A percentile compares a stretch with the other conserved stretches of the same genome.
These are phyloP conservation scores for Boletus sp. DNA, from an alignment of 768 basidiomycete species.

Conservation along the genomic window DNA sequence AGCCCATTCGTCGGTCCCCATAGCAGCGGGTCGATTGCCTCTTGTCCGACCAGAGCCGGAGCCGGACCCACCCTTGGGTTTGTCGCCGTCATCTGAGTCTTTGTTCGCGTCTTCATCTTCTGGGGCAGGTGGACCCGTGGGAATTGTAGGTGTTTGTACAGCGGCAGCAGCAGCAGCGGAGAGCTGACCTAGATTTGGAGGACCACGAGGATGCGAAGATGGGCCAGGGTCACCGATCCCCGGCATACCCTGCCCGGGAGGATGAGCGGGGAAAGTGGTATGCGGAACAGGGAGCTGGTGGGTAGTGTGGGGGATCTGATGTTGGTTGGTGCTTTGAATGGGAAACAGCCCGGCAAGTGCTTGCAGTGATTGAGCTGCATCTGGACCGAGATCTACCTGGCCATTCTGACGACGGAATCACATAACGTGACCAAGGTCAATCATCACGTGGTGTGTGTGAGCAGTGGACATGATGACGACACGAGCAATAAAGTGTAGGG, in stretches of 20 bases:
- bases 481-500: background rate
- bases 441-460: conserved; percentile 24
- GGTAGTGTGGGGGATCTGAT: conserved; percentile 26
- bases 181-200: conserved; percentile 61
- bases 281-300: conserved; percentile 41
- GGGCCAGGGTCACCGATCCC: conserved; percentile 66
- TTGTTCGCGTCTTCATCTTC: conserved; percentile 22
- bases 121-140: conserved; percentile 16
- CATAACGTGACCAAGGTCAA: conserved; percentile 22
- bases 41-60: conserved; percentile 41
- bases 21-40: conserved; percentile 56
- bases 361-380: conserved; percentile 58
- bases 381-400: conserved; percentile 55
- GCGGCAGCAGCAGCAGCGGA: conserved; percentile 45
- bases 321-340: conserved; percentile 29
- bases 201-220: conserved; percentile 70
- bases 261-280: conserved; percentile 23
- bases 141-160: conserved; percentile 38
- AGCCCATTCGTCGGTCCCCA: conserved; percentile 78
- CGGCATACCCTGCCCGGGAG: conserved; percentile 41
- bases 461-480: conserved; percentile 1
- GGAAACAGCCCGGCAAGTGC: conserved; percentile 45
- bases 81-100: conserved; percentile 30
- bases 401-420: conserved; percentile 36
- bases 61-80: conserved; percentile 24